phyloP scores from a whole-genome alignment of 2,329 filamentous ascomycete species.

The Fusarium domesticum region DNA sequence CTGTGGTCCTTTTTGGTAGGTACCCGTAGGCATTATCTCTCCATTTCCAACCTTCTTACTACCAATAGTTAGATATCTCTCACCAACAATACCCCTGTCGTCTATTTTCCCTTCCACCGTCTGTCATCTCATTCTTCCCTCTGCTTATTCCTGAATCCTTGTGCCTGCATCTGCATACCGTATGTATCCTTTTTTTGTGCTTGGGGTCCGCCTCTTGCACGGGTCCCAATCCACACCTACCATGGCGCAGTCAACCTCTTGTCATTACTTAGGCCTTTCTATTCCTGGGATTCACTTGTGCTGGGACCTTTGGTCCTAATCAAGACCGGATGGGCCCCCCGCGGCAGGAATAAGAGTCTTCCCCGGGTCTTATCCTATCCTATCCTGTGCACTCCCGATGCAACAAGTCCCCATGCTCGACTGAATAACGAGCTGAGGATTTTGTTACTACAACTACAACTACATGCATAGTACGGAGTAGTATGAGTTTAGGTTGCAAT shows the following conservation, averaged over 20 bases:
- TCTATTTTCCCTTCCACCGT: conserved; percentile 17
- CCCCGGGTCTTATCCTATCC: conserved; percentile 18
- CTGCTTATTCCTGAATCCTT: neutral
- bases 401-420: conserved; percentile 26
- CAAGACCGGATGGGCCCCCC: conserved; percentile 30
- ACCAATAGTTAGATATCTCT: too few relatives aligned
- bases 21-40: too few relatives aligned
- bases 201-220: conserved; percentile 3
- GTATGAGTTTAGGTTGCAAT: neutral
- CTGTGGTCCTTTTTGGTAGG: too few relatives aligned
- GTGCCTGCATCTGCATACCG: neutral
- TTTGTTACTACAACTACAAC: too few relatives aligned
- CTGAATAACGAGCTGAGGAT: conserved; percentile 31
- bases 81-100: conserved; percentile 16
- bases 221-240: conserved; percentile 27
- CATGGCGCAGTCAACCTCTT: conserved; percentile 35
- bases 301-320: conserved; percentile 20
- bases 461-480: neutral
- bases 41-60: too few relatives aligned
- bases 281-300: conserved; percentile 33
- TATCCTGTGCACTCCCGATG: conserved; percentile 22
- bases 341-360: conserved; percentile 26
- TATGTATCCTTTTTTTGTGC: neutral
- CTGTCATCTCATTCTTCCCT: too few relatives aligned
- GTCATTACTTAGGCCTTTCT: too few relatives aligned